Conservation (phyloP, 306 rosid species). For the Lathyrus oleraceus region DNA sequence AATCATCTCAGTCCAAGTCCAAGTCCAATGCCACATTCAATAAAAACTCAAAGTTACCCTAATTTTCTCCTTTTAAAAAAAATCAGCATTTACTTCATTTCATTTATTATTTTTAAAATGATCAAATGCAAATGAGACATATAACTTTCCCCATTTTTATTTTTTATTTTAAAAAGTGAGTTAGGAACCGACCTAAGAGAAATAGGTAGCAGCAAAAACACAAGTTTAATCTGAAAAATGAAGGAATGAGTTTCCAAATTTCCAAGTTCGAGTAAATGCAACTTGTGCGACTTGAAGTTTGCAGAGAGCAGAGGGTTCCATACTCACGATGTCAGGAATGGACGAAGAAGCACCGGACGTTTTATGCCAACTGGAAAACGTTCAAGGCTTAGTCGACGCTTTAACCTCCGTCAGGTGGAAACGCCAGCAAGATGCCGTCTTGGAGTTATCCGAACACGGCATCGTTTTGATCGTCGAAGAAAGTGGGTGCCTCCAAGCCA, state of each 20-base stretch:
- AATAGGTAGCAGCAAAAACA: too few species aligned
- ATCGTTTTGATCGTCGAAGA: slow-evolving; percentile 85
- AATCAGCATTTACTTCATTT: too few species aligned
- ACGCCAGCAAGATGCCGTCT: slow-evolving; percentile 87
- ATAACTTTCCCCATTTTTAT: too few species aligned
- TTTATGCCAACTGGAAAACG: slow-evolving; percentile 75
- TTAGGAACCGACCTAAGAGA: too few species aligned
- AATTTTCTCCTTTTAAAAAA: too few species aligned
- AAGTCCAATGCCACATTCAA: too few species aligned
- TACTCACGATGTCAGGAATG: slow-evolving; percentile 48
- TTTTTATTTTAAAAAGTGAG: too few species aligned
- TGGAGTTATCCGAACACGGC: slow-evolving; percentile 89
- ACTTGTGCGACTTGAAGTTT: not conserved
- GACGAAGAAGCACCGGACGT: slow-evolving; percentile 68
- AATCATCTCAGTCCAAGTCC: too few species aligned
- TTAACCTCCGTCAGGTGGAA: slow-evolving; percentile 90
- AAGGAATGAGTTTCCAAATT: not conserved
- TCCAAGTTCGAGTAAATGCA: not conserved
- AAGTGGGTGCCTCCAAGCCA: slow-evolving; percentile 86
- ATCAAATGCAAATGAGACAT: too few species aligned
- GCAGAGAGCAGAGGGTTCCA: not conserved
- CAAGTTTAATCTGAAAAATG: not conserved
- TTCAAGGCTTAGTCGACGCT: slow-evolving; percentile 87
- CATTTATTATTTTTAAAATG: too few species aligned
- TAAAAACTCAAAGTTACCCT: too few species aligned